A percentile compares a stretch with the other conserved stretches of the same genome.
Conservation (phyloP, 2,329 filamentous ascomycete genomes). For the Botrytis hyacinthi region DNA sequence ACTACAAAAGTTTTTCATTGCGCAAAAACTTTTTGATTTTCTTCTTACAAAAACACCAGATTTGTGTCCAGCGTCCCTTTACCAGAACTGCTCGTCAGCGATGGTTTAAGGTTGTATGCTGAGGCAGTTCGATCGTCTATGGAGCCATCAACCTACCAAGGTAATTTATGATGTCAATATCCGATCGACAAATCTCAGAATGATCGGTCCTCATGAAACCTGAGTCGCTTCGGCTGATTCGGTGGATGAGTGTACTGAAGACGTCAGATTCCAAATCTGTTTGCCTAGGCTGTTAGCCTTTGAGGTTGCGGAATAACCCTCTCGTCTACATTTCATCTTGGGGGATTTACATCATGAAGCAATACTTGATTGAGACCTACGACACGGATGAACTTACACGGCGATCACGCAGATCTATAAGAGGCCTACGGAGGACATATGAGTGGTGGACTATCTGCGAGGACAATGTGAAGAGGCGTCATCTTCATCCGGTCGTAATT, state of each 20-base stretch:
- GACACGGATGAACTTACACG: background rate
- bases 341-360: constrained; percentile 1
- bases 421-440: background rate
- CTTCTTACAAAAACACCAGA: constrained; percentile 56
- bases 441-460: background rate
- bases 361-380: background rate
- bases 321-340: constrained; percentile 35
- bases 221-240: constrained; percentile 72
- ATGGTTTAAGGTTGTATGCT: constrained; percentile 69
- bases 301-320: constrained; percentile 74
- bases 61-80: constrained; percentile 85
- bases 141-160: constrained; percentile 63
- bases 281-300: constrained; percentile 84
- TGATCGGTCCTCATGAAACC: constrained; percentile 60
- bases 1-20: constrained; percentile 33
- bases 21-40: constrained; percentile 41
- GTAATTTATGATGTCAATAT: constrained; percentile 71
- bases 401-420: background rate
- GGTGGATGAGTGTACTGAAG: constrained; percentile 57
- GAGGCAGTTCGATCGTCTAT: constrained; percentile 80
- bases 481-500: background rate
- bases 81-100: constrained; percentile 59
- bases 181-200: constrained; percentile 96
- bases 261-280: constrained; percentile 87
- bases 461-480: background rate